Percentiles rank a stretch among this genome's conserved stretches.
These are phyloP conservation scores for Harringtonia lauricola DNA, from an alignment of 2,329 filamentous ascomycete genomes.

Conservation along the genomic window DNA sequence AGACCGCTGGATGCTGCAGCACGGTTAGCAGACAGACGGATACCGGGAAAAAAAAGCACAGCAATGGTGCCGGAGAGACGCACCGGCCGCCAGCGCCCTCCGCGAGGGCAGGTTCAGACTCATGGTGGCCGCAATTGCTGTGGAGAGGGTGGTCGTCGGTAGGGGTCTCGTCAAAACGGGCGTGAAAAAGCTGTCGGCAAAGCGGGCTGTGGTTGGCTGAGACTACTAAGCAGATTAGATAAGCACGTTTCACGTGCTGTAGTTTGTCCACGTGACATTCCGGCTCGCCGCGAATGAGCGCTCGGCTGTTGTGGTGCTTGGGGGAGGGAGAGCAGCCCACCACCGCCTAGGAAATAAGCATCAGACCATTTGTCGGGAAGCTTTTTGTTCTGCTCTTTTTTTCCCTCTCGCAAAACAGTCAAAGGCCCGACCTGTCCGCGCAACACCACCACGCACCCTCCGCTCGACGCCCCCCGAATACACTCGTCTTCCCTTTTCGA, in stretches of 20 bases:
- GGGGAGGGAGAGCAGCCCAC: not conserved
- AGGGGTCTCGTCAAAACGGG: not conserved
- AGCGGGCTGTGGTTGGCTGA: not conserved
- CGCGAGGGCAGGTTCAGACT: slow-evolving; percentile 52
- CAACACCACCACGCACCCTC: not conserved
- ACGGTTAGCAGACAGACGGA: not conserved
- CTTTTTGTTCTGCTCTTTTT: slow-evolving; percentile 7
- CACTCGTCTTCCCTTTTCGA: not conserved
- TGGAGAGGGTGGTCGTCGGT: too few relatives aligned
- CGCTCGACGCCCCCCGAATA: not conserved
- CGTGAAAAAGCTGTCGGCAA: not conserved
- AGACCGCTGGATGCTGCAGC: slow-evolving; percentile 12
- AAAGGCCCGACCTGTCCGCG: not conserved
- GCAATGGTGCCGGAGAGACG: slow-evolving; percentile 11
- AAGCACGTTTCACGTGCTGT: not conserved
- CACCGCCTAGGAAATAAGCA: slow-evolving; percentile 11
- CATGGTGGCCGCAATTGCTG: slow-evolving; percentile 33
- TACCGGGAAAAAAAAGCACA: not conserved
- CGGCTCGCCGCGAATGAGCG: slow-evolving; percentile 4
- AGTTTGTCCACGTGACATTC: slow-evolving; percentile 7
- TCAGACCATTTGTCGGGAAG: slow-evolving; percentile 13
- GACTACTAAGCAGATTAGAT: not conserved
- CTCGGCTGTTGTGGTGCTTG: slow-evolving; percentile 1
- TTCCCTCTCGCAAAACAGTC: slow-evolving; percentile 5
- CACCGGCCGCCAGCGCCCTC: slow-evolving; percentile 51